phyloP scores from a whole-genome alignment of 1,284 basidiomycete genomes.

The Ceratobasidium sp. region DNA sequence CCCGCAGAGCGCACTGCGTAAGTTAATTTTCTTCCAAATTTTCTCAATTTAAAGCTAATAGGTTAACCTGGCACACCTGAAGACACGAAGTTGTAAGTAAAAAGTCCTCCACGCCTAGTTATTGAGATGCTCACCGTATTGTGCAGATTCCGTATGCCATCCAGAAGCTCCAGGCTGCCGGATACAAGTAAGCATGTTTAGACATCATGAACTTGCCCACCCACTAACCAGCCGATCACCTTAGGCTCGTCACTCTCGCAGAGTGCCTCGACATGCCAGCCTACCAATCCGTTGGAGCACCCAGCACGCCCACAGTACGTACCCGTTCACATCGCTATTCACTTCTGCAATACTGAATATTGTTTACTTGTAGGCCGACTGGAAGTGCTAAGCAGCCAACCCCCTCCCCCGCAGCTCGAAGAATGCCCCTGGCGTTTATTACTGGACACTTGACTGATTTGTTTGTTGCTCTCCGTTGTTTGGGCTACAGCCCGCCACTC shows the following conservation, averaged over 20 bases:
- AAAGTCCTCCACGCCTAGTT: too few relatives aligned
- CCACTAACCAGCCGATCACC: neutral
- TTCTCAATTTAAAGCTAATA: neutral
- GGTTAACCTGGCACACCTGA: neutral
- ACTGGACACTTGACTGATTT: neutral
- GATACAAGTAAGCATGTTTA: conserved; percentile 12
- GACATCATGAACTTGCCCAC: neutral
- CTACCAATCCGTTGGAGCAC: conserved; percentile 30
- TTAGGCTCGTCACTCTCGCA: conserved; percentile 39
- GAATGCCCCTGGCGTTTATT: neutral
- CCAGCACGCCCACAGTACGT: conserved; percentile 31
- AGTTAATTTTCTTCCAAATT: neutral
- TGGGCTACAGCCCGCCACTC: conserved; percentile 5
- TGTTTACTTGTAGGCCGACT: neutral
- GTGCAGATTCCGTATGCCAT: conserved; percentile 29
- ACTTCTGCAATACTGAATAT: conserved; percentile 2
- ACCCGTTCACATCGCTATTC: neutral
- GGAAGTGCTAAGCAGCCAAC: conserved; percentile 34
- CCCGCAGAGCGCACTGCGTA: conserved; percentile 24
- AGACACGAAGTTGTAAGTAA: conserved; percentile 25
- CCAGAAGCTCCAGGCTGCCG: conserved; percentile 29
- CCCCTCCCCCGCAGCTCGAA: neutral
- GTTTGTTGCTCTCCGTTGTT: neutral
- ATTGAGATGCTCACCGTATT: too few relatives aligned
- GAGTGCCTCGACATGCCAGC: conserved; percentile 40